A percentile compares a stretch with the other conserved stretches of the same genome.
These are phyloP conservation scores for Picochlorum sp. DNA, from an alignment of 139 green algal species.

Conservation along the genomic window DNA sequence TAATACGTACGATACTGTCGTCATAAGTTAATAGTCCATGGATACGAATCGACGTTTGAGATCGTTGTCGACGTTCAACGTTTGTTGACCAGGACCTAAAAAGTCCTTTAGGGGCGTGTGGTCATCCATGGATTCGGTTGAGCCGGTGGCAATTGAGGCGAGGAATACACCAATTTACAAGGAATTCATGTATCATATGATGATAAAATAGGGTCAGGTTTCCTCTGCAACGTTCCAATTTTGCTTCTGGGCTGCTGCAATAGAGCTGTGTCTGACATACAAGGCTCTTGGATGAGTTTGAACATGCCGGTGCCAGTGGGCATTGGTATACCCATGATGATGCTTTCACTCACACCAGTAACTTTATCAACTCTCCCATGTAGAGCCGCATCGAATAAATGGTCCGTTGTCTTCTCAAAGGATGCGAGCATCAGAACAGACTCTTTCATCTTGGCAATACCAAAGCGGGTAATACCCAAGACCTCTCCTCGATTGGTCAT, in stretches of 20 bases:
- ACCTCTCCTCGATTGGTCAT: constrained; percentile 99
- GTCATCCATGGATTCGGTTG: too few relatives aligned
- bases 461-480: constrained; percentile 97
- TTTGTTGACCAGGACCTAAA: too few relatives aligned
- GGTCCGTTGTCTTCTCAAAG: constrained; percentile 98
- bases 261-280: neutral
- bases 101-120: too few relatives aligned
- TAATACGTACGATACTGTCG: too few relatives aligned
- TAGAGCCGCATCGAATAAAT: constrained; percentile 96
- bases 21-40: too few relatives aligned
- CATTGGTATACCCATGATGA: constrained; percentile 99
- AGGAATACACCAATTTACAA: neutral
- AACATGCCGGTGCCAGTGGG: constrained; percentile 91
- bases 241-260: neutral
- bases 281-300: constrained; percentile 38
- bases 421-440: constrained; percentile 94
- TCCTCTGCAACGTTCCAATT: neutral
- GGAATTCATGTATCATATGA: neutral
- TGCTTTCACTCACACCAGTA: constrained; percentile 78
- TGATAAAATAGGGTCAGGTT: neutral
- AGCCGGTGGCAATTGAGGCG: too few relatives aligned
- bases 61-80: too few relatives aligned
- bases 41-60: too few relatives aligned
- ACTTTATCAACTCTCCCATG: constrained; percentile 55
- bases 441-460: constrained; percentile 99